Conservation (phyloP, 2,329 filamentous ascomycete genomes). For the Orbilia brochopaga region DNA sequence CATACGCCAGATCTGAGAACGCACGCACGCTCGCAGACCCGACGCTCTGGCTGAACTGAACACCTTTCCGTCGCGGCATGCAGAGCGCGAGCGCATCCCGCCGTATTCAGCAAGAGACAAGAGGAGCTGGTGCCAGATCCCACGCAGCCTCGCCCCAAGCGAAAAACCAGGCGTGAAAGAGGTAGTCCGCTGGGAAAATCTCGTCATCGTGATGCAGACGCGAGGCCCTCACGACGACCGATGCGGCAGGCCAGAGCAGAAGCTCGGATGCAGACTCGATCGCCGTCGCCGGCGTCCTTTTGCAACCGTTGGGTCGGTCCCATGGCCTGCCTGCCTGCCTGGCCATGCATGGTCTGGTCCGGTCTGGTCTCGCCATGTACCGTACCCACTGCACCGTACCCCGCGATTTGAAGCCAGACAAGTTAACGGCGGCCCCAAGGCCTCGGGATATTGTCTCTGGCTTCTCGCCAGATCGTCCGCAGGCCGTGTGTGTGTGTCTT, state of each 20-base stretch:
- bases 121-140: background rate
- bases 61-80: conserved; percentile 49
- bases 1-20: conserved; percentile 6
- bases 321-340: too few species aligned
- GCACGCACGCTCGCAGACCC: conserved; percentile 12
- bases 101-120: conserved; percentile 3
- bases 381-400: conserved; percentile 15
- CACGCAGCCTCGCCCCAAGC: background rate
- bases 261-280: too few species aligned
- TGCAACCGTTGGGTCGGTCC: too few species aligned
- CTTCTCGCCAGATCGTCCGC: conserved; percentile 33
- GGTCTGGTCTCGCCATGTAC: too few species aligned
- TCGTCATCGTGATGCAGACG: background rate
- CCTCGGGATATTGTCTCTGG: conserved; percentile 37
- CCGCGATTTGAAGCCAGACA: conserved; percentile 41
- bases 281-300: too few species aligned
- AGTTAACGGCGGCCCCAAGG: conserved; percentile 34
- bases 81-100: conserved; percentile 1
- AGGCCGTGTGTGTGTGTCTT: too few species aligned
- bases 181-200: background rate
- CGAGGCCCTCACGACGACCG: background rate
- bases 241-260: conserved; percentile 2
- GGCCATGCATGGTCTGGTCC: too few species aligned
- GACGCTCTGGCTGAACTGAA: conserved; percentile 47
- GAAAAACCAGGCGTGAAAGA: background rate